Conservation (phyloP, 305 asterid genomes). For the Andrographis paniculata region DNA sequence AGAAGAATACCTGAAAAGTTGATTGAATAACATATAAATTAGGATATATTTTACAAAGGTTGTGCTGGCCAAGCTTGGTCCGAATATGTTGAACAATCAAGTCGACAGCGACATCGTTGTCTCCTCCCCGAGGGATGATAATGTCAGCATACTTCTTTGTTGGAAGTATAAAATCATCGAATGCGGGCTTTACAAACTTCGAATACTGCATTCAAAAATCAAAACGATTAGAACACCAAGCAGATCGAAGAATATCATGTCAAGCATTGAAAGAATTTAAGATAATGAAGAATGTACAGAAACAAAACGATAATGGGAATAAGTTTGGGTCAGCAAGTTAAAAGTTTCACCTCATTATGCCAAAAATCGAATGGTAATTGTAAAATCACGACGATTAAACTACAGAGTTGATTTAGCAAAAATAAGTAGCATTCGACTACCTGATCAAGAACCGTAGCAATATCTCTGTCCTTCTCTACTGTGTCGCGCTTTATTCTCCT, state of each 20-base stretch:
- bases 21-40: conserved; percentile 89
- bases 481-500: conserved; percentile 98
- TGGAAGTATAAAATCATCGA: conserved; percentile 95
- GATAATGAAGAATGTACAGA: conserved; percentile 6
- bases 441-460: conserved; percentile 88
- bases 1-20: conserved; percentile 80
- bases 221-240: conserved; percentile 20
- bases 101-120: conserved; percentile 96
- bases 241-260: no score
- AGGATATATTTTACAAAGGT: conserved; percentile 96
- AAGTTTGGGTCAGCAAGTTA: no score
- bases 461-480: conserved; percentile 90
- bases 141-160: conserved; percentile 96
- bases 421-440: conserved; percentile 29
- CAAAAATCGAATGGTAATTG: no score
- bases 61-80: conserved; percentile 96
- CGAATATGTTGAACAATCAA: conserved; percentile 96
- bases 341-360: no score
- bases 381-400: no score
- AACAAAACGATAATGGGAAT: conserved; percentile 6
- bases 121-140: conserved; percentile 99
- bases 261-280: no score
- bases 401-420: no score
- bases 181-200: conserved; percentile 96
- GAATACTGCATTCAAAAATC: conserved; percentile 64